These are phyloP conservation scores for Microbotryum saponariae DNA, from an alignment of 1,284 basidiomycete species.

Conservation along the genomic window DNA sequence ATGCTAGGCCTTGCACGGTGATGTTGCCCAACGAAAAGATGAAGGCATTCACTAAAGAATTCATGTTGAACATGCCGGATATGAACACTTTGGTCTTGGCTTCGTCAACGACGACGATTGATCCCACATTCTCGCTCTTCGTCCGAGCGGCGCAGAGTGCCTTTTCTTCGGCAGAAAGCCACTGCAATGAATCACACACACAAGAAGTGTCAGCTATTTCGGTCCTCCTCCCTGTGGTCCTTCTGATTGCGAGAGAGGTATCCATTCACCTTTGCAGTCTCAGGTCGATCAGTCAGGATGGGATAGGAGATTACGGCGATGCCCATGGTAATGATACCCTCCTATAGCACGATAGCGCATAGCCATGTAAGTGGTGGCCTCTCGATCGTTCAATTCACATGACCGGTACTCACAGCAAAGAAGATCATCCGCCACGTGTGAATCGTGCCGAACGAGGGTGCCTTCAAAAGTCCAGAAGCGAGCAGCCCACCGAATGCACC, in stretches of 20 bases:
- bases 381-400: too few species aligned
- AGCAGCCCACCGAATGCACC: constrained; percentile 39
- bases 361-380: too few species aligned
- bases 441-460: constrained; percentile 25
- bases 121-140: constrained; percentile 42
- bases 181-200: constrained; percentile 10
- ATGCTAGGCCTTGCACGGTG: constrained; percentile 38
- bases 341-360: constrained; percentile 35
- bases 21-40: constrained; percentile 44
- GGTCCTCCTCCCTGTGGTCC: too few species aligned
- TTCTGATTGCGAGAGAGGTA: too few species aligned
- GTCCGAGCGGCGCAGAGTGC: constrained; percentile 30
- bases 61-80: constrained; percentile 32
- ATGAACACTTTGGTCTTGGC: constrained; percentile 31
- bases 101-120: constrained; percentile 37
- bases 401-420: constrained; percentile 12
- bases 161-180: constrained; percentile 40
- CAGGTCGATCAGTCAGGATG: constrained; percentile 39
- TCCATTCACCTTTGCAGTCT: constrained; percentile 28
- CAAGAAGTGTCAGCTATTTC: too few species aligned
- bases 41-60: constrained; percentile 32
- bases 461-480: constrained; percentile 17
- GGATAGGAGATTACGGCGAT: constrained; percentile 39
- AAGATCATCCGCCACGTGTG: constrained; percentile 37
- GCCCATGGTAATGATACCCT: constrained; percentile 41